Evolutionary conservation across 768 basidiomycete genomes (phyloP).

Genomic region (Rhizopogon roseolus): DNA sequence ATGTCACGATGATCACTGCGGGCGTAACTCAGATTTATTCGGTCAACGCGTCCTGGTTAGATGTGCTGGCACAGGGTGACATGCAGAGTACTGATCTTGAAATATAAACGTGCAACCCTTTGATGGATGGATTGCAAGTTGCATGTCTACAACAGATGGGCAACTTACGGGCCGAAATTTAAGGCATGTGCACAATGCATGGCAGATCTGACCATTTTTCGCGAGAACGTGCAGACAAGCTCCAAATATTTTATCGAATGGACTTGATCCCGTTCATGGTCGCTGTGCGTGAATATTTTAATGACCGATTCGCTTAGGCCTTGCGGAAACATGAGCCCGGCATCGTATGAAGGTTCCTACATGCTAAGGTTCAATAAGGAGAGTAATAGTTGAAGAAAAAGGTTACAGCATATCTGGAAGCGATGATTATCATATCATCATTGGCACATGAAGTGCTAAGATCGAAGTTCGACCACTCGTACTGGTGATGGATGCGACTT

Average conservation of each 20-base stretch:
- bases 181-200: not conserved
- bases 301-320: conserved; percentile 14
- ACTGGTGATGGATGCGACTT: not conserved
- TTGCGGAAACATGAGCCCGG: not conserved
- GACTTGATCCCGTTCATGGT: conserved; percentile 4
- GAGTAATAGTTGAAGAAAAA: not conserved
- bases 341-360: not conserved
- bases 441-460: conserved; percentile 6
- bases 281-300: conserved; percentile 10
- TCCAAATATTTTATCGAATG: not conserved
- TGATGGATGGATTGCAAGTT: not conserved
- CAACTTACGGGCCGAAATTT: not conserved
- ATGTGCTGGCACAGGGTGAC: not conserved
- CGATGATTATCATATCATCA: conserved; percentile 5
- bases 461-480: conserved; percentile 6
- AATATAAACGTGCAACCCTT: not conserved
- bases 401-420: not conserved
- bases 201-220: not conserved
- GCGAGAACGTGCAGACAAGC: not conserved
- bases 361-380: not conserved
- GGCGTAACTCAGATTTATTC: not conserved
- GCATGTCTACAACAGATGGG: not conserved
- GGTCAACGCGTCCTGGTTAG: not conserved
- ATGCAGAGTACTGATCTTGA: not conserved
- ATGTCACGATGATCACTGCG: not conserved